phyloP scores from a whole-genome alignment of 2,329 filamentous ascomycete species.

The Pseudonectria foliicola region DNA sequence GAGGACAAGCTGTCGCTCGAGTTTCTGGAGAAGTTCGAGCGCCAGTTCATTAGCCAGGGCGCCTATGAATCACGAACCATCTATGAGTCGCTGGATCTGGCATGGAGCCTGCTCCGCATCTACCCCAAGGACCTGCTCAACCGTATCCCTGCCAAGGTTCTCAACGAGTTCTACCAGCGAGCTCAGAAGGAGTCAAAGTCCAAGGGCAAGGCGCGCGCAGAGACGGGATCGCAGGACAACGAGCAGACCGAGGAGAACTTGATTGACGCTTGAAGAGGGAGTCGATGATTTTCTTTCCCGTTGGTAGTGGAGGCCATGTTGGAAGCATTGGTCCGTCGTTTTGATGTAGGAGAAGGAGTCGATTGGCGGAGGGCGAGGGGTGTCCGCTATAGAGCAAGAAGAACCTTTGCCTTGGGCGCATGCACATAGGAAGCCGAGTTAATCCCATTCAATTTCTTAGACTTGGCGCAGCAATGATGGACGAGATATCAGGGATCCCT shows the following conservation, averaged over 20 bases:
- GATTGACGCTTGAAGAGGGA: constrained; percentile 45
- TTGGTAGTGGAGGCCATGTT: background rate
- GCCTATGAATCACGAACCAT: constrained; percentile 89
- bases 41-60: constrained; percentile 86
- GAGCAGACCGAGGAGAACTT: constrained; percentile 49
- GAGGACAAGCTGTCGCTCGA: constrained; percentile 98
- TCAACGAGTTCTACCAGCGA: constrained; percentile 77
- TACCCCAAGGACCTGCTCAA: constrained; percentile 98
- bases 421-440: constrained; percentile 25
- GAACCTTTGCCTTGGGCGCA: constrained; percentile 10
- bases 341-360: constrained; percentile 9
- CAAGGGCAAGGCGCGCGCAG: constrained; percentile 50
- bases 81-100: constrained; percentile 88
- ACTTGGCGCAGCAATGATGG: constrained; percentile 10
- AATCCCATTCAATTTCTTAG: constrained; percentile 22
- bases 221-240: constrained; percentile 31
- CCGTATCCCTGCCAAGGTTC: constrained; percentile 77
- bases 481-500: too few relatives aligned
- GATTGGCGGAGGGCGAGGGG: background rate
- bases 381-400: constrained; percentile 13
- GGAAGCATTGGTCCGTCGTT: constrained; percentile 14
- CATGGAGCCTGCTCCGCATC: constrained; percentile 93
- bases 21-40: constrained; percentile 98
- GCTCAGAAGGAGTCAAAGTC: constrained; percentile 55
- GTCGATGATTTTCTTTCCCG: too few relatives aligned